Evolutionary conservation across 2,329 filamentous ascomycete genomes (phyloP).

Genomic region (Westerdykella ornata): DNA sequence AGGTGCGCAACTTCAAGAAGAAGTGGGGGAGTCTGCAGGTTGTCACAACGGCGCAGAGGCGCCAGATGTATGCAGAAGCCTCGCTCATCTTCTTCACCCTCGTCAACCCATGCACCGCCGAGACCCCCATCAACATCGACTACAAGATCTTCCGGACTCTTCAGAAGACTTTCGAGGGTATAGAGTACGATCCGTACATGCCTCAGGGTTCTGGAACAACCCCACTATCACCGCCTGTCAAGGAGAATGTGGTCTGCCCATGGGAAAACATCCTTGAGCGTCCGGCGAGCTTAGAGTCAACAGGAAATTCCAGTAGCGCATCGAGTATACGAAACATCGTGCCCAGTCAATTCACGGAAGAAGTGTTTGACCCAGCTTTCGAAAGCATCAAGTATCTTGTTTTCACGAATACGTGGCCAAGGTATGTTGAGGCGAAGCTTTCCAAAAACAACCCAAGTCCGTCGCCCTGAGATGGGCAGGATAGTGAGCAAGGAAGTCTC

Average conservation of each 20-base stretch:
- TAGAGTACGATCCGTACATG: constrained; percentile 35
- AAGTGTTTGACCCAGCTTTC: constrained; percentile 31
- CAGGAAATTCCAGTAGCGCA: constrained; percentile 17
- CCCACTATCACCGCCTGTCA: constrained; percentile 14
- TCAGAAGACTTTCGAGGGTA: constrained; percentile 24
- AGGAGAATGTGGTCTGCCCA: constrained; percentile 35
- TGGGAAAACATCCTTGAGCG: constrained; percentile 33
- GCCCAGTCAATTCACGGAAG: constrained; percentile 31
- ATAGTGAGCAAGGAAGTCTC: too few relatives aligned
- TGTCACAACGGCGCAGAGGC: constrained; percentile 27
- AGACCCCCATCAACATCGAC: constrained; percentile 36
- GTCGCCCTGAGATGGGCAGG: neutral
- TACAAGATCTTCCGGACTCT: constrained; percentile 36
- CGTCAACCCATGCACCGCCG: constrained; percentile 34
- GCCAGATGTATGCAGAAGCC: constrained; percentile 35
- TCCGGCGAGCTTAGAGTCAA: constrained; percentile 28
- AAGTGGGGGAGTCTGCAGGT: constrained; percentile 25
- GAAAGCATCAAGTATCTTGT: constrained; percentile 37
- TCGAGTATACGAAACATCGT: constrained; percentile 23
- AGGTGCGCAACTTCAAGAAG: constrained; percentile 34
- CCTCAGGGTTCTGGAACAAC: constrained; percentile 20
- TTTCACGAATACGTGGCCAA: constrained; percentile 36
- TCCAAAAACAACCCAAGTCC: constrained; percentile 13
- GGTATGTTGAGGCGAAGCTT: constrained; percentile 32
- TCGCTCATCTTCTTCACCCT: constrained; percentile 36